These are phyloP conservation scores for Psilocybe cubensis DNA, from an alignment of 768 basidiomycete species.

Conservation along the genomic window DNA sequence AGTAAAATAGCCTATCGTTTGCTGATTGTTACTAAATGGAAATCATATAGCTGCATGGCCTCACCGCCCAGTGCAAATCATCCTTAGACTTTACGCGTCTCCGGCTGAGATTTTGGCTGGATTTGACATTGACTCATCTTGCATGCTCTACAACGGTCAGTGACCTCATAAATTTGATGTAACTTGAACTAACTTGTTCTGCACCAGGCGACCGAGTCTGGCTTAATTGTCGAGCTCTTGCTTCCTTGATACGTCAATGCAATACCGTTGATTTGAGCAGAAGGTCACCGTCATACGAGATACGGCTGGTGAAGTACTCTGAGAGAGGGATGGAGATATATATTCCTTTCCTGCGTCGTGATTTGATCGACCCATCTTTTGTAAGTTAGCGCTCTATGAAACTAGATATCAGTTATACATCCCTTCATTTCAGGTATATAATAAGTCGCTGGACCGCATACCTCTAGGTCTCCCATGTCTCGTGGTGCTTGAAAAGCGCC, in stretches of 20 bases:
- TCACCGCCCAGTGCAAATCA: constrained; percentile 46
- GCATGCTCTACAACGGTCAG: constrained; percentile 29
- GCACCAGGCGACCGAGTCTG: constrained; percentile 36
- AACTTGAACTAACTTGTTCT: not conserved
- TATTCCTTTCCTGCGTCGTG: constrained; percentile 34
- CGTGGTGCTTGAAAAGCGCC: too few species aligned
- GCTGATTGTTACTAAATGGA: not conserved
- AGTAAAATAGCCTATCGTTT: too few species aligned
- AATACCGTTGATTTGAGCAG: constrained; percentile 52
- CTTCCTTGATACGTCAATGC: constrained; percentile 45
- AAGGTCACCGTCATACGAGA: constrained; percentile 54
- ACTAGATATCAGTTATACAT: not conserved
- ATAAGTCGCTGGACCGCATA: too few species aligned
- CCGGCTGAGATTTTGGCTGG: constrained; percentile 55
- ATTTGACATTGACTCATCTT: constrained; percentile 53
- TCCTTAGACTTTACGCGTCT: constrained; percentile 48
- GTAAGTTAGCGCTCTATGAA: not conserved
- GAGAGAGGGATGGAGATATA: constrained; percentile 50
- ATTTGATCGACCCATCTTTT: constrained; percentile 15
- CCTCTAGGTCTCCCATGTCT: too few species aligned
- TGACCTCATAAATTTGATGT: not conserved
- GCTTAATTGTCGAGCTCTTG: constrained; percentile 49
- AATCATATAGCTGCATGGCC: not conserved
- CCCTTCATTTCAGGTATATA: not conserved
- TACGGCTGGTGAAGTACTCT: constrained; percentile 52